Base-by-base conservation (phyloP, 352 stramenopile genomes). In the Phytophthora sojae region DNA sequence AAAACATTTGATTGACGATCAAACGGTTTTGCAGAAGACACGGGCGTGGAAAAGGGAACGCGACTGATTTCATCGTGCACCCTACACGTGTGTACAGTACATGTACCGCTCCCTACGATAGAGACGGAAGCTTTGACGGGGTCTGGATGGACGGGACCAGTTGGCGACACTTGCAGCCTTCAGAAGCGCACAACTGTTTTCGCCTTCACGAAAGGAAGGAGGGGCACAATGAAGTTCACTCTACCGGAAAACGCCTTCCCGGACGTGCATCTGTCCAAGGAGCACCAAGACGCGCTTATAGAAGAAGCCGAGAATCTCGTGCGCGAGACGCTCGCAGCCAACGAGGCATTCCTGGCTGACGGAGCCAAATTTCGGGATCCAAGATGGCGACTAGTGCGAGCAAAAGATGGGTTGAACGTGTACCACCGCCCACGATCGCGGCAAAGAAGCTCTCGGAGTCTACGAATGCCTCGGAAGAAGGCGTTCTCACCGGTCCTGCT, bases 261-360 rank as follows among this genome's bases (percentile, higher is more conserved):
- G 9, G 57, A 60, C 39, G 51, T 85, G 8, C 21, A 68, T 37
- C 45, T 80, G 21, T 68, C 64, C 35, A 75, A 82, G 12, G 58
- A 82, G 37, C 61, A 67, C 6, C 63, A 73, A 64, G 63, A 66
- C 2, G 70, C 62, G 45, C 55, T 87, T 29, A 60, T 71, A 21
- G 57, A 78, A 47, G 80, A 88, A 56, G 78, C 79, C 2, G 55
- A 79, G 6, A 62, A 66, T 21, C 69, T 89, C 9, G 68, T 89
- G 11, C 69, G 56, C 25, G 80, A 87, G 58, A 86, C 78, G 53
- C 44, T 88, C 14, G 68, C 59, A 26, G 69, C 64, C 7, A 76
- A 85, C 57, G 69, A 81, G 49, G 64, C 69, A 25, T 82, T 75
- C 65, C 49, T 82, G 3, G 63, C 69, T 0, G 64, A 62, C 1